Evolutionary conservation across 805 yeast genomes (phyloP).

Genomic region (Candida pseudofarinosa): DNA sequence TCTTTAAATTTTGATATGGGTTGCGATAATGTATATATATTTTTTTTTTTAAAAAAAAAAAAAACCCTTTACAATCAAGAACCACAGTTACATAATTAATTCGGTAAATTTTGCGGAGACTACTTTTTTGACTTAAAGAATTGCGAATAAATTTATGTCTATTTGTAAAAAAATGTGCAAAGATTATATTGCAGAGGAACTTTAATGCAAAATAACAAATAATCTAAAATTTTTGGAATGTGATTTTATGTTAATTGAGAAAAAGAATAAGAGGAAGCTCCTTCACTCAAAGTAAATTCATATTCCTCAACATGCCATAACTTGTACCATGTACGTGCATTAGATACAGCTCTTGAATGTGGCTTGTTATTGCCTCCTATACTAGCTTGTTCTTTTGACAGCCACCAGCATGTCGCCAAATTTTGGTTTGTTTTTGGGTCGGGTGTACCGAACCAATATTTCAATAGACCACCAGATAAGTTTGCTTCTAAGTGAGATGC

Average conservation of each 20-base stretch:
- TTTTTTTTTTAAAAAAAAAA: too few relatives aligned
- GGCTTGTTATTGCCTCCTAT: conserved; percentile 30
- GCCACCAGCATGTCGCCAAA: conserved; percentile 40
- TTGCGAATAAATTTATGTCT: too few relatives aligned
- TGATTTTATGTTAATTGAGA: background rate
- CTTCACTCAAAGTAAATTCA: conserved; percentile 8
- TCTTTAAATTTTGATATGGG: too few relatives aligned
- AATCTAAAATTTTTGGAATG: too few relatives aligned
- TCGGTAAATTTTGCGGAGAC: too few relatives aligned
- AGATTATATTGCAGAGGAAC: too few relatives aligned
- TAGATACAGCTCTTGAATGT: conserved; percentile 27
- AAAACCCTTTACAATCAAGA: too few relatives aligned
- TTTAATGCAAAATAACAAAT: too few relatives aligned
- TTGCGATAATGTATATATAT: too few relatives aligned
- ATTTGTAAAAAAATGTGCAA: too few relatives aligned
- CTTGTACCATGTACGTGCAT: conserved; percentile 28
- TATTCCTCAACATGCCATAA: conserved; percentile 36
- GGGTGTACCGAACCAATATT: conserved; percentile 39
- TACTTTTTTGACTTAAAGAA: too few relatives aligned
- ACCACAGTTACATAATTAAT: too few relatives aligned
- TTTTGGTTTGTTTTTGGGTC: conserved; percentile 27
- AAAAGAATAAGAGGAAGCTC: background rate
- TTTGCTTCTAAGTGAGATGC: conserved; percentile 33
- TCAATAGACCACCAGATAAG: conserved; percentile 31
- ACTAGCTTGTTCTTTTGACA: conserved; percentile 21